phyloP scores from a whole-genome alignment of 768 basidiomycete species.

The Lactifluus piperatus region DNA sequence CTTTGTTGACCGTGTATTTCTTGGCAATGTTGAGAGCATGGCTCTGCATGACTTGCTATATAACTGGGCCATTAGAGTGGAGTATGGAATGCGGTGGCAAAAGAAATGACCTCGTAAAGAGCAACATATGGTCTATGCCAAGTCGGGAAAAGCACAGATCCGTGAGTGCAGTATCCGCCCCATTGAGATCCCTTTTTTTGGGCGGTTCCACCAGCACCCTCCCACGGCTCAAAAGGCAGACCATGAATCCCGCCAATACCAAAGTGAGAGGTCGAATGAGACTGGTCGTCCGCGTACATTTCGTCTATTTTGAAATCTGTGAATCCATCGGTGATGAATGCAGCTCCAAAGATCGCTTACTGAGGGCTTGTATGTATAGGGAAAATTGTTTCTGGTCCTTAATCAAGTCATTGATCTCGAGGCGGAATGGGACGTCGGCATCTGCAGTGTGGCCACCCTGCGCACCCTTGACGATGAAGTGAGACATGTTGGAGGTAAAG shows the following conservation, averaged over 20 bases:
- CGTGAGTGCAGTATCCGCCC: slow-evolving; percentile 48
- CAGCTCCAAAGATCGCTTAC: slow-evolving; percentile 26
- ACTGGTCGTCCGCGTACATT: slow-evolving; percentile 28
- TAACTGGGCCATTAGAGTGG: neutral
- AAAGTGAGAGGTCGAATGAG: slow-evolving; percentile 33
- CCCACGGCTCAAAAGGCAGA: slow-evolving; percentile 38
- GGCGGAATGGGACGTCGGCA: slow-evolving; percentile 14
- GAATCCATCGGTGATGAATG: neutral
- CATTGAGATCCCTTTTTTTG: slow-evolving; percentile 24
- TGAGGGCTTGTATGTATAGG: slow-evolving; percentile 42
- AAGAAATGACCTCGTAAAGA: slow-evolving; percentile 37
- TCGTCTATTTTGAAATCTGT: slow-evolving; percentile 21
- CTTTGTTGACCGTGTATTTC: slow-evolving; percentile 27
- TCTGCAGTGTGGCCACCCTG: slow-evolving; percentile 2
- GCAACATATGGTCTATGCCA: slow-evolving; percentile 49
- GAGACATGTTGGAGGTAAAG: slow-evolving; percentile 9
- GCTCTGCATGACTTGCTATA: slow-evolving; percentile 40
- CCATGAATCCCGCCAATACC: slow-evolving; percentile 47
- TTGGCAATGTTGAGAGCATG: slow-evolving; percentile 35
- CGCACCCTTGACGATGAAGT: slow-evolving; percentile 8
- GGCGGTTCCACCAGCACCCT: slow-evolving; percentile 28
- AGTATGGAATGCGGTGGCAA: neutral
- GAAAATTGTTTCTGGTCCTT: slow-evolving; percentile 39
- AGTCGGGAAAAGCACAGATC: slow-evolving; percentile 43
- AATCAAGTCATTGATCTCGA: slow-evolving; percentile 23